Evolutionary conservation across 768 basidiomycete species (phyloP), one percentile per base, ranked within the genome.

Genomic region (Psilocybe cubensis): DNA sequence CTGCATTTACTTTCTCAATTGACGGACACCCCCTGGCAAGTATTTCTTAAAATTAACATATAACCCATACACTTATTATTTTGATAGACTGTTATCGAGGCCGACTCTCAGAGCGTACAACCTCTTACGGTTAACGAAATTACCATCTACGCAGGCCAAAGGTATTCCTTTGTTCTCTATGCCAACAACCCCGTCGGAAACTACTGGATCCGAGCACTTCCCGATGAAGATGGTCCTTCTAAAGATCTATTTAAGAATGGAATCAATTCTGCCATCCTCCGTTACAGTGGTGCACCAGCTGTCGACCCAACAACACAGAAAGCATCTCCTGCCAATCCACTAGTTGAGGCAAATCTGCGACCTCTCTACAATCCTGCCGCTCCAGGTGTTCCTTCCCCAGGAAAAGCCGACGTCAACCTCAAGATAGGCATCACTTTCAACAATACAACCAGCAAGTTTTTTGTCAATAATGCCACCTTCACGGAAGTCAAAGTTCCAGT

Each of bases 221-320:
- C 76, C 7, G 74, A 73, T 38, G 1, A 53, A 0, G 70, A 70
- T 10, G 29, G 63, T n/a, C 31, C 47, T 23, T 57, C 47, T 5
- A 6, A 12, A 38, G 35, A n/a, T 14, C n/a, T n/a, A n/a, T 68
- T 66, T 45, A 57, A 17, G 10, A 64, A 64, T 20, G 83, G 83
- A 18, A 59, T 81, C 23, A 86, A 83, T 65, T 83, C 79, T 10
- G 86, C 82, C 1, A 83, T 85, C 44, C 68, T 84, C 7, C 76
- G 80, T 11, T 85, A 85, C 64, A 56, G 38, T 10, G 80, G 80
- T 17, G 81, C 80, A 0, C 58, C 71, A 1, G 46, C 38, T 10
- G 58, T 52, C 0, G 73, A 83, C 33, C 83, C 83, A 0, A 76
- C 71, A 0, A 77, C 76, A 1, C n/a, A n/a, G n/a, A n/a, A n/a